Evolutionary conservation across 2,329 filamentous ascomycete genomes (phyloP).

Genomic region (Xylariaceae sp.): DNA sequence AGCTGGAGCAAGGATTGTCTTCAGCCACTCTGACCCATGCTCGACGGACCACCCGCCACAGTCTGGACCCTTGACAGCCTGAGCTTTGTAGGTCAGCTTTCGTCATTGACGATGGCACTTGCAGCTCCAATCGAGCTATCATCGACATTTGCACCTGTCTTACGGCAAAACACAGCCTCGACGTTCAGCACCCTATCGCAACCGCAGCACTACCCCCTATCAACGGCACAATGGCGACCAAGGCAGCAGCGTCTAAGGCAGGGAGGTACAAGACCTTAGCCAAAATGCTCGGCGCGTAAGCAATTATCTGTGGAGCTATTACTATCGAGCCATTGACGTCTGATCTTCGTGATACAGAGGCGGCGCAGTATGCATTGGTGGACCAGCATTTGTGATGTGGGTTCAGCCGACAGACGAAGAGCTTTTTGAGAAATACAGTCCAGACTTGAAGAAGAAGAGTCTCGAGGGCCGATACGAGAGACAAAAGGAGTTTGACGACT

Average conservation of each 20-base stretch:
- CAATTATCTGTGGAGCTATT: not conserved
- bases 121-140: not conserved
- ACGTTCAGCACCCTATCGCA: no score
- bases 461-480: constrained; percentile 74
- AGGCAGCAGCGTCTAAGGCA: constrained; percentile 37
- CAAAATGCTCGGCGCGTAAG: constrained; percentile 70
- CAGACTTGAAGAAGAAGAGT: constrained; percentile 85
- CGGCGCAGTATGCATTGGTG: constrained; percentile 65
- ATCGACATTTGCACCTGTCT: not conserved
- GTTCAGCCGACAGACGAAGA: constrained; percentile 86
- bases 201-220: no score
- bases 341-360: constrained; percentile 13
- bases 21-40: not conserved
- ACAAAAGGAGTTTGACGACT: constrained; percentile 86
- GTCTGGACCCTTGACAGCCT: not conserved
- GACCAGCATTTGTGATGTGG: constrained; percentile 79
- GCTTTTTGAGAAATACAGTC: constrained; percentile 88
- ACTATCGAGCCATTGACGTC: not conserved
- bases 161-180: no score
- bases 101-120: not conserved
- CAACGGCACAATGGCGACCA: constrained; percentile 32
- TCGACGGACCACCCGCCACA: not conserved
- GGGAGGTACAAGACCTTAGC: constrained; percentile 57
- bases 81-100: not conserved
- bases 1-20: not conserved